Conservation (phyloP, 148 eudicot genomes). For the Persicaria maculosa region DNA sequence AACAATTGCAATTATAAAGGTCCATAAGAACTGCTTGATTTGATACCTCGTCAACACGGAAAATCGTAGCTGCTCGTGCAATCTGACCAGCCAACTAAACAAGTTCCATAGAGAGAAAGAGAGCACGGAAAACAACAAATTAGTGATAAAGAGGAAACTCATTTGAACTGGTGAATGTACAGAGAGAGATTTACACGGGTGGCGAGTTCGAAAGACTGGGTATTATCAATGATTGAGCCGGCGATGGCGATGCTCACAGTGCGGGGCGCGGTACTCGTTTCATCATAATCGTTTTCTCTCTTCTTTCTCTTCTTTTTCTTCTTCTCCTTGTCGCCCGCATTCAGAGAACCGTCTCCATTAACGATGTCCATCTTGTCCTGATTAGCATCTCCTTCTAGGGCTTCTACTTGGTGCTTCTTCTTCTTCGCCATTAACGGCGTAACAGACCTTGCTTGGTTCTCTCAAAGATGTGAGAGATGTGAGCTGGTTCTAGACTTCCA, state of each 20-base stretch:
- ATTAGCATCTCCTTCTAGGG: neutral
- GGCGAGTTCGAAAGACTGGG: conserved; percentile 92
- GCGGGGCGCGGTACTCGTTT: conserved; percentile 34
- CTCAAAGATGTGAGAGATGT: neutral
- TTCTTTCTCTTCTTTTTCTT: conserved; percentile 28
- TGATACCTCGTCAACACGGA: conserved; percentile 76
- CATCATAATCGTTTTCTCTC: conserved; percentile 11
- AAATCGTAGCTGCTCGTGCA: conserved; percentile 97
- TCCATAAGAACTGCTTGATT: neutral
- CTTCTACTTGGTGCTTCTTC: conserved; percentile 8
- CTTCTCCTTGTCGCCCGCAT: neutral
- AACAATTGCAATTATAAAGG: neutral
- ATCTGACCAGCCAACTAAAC: conserved; percentile 89
- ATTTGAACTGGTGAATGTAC: neutral
- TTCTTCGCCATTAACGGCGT: conserved; percentile 20
- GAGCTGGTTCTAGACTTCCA: neutral
- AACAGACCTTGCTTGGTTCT: neutral
- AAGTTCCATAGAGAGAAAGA: neutral
- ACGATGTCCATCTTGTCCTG: conserved; percentile 10
- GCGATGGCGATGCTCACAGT: conserved; percentile 71
- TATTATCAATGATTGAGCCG: conserved; percentile 75
- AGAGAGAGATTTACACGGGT: conserved; percentile 55
- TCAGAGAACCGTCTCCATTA: conserved; percentile 25
- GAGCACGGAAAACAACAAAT: neutral
- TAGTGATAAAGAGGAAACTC: neutral